Evolutionary conservation across 1,284 basidiomycete genomes (phyloP).

Genomic region (Hortiboletus rubellus): DNA sequence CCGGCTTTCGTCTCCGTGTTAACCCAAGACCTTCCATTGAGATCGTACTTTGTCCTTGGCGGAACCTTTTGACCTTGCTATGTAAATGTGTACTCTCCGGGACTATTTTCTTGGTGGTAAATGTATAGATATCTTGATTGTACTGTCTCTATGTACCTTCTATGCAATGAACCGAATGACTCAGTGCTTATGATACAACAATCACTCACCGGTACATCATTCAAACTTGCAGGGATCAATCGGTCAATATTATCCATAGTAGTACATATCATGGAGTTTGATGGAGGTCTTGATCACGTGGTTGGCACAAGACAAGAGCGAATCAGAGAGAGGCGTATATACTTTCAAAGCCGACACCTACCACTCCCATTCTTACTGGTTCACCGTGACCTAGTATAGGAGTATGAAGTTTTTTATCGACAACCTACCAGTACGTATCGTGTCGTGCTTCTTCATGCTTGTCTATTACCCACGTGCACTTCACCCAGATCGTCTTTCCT

Average conservation of each 20-base stretch:
- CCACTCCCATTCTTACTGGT: neutral
- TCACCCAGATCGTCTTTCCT: conserved; percentile 79
- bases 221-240: too few species aligned
- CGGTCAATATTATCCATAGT: too few species aligned
- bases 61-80: neutral
- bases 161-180: too few species aligned
- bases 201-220: too few species aligned
- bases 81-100: conserved; percentile 3
- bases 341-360: neutral
- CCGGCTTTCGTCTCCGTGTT: neutral
- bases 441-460: conserved; percentile 1
- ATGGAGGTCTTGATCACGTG: too few species aligned
- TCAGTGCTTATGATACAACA: too few species aligned
- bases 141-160: neutral
- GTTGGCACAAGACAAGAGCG: too few species aligned
- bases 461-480: conserved; percentile 7
- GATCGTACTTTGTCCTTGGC: too few species aligned
- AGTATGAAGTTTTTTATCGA: conserved; percentile 98
- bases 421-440: conserved; percentile 74
- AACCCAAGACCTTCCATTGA: neutral
- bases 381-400: neutral
- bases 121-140: neutral
- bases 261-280: too few species aligned
- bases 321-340: too few species aligned
- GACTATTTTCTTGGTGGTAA: conserved; percentile 1